phyloP scores from a whole-genome alignment of 2,329 filamentous ascomycete species.

The Pseudopithomyces chartarum region DNA sequence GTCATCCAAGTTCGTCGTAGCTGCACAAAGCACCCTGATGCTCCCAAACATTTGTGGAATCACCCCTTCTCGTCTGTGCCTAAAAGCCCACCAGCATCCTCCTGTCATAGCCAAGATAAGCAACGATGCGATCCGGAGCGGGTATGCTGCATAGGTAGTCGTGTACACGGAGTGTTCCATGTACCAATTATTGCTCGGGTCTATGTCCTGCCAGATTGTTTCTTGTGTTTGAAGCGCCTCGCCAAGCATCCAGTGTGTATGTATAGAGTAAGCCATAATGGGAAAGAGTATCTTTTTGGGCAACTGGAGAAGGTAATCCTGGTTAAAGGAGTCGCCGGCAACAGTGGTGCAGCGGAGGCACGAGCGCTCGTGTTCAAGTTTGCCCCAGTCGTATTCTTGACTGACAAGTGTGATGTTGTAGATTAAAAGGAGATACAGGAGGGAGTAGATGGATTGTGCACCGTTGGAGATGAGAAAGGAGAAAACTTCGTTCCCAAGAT shows the following conservation, averaged over 20 bases:
- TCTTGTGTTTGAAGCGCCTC: conserved; percentile 36
- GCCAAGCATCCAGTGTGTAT: conserved; percentile 41
- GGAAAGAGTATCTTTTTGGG: conserved; percentile 37
- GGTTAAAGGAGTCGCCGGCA: conserved; percentile 29
- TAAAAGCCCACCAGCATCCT: conserved; percentile 39
- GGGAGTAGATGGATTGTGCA: conserved; percentile 37
- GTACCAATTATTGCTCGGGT: conserved; percentile 2
- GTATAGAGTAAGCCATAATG: conserved; percentile 33
- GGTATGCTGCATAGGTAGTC: conserved; percentile 32
- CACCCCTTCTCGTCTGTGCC: conserved; percentile 35
- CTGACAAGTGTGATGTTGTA: conserved; percentile 37
- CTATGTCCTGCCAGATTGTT: conserved; percentile 27
- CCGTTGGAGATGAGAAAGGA: conserved; percentile 37
- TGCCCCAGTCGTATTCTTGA: conserved; percentile 36
- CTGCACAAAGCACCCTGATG: conserved; percentile 33
- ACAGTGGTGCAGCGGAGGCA: conserved; percentile 35
- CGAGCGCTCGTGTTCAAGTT: conserved; percentile 27
- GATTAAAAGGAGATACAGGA: conserved; percentile 38
- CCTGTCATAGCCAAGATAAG: conserved; percentile 36
- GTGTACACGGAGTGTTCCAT: conserved; percentile 31
- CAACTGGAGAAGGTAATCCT: conserved; percentile 37
- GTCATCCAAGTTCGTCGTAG: conserved; percentile 32
- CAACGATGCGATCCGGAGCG: conserved; percentile 31
- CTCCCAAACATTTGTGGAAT: conserved; percentile 43
- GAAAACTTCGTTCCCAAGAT: conserved; percentile 26